Conservation (phyloP, 73 alveolate species). For the Uronychia binucleata region DNA sequence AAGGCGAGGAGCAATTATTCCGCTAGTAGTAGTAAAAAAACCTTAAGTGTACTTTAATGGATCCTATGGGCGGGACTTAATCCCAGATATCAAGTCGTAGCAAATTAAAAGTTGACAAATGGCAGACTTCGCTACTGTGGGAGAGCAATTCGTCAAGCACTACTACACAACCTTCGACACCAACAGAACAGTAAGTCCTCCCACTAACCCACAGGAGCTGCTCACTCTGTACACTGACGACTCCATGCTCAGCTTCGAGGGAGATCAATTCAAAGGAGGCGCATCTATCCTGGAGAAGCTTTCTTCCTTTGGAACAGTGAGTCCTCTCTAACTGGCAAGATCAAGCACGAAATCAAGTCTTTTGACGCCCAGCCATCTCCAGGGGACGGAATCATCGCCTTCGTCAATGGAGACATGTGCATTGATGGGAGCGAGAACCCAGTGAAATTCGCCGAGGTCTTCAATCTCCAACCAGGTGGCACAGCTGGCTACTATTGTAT, state of each 20-base stretch:
- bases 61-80: background rate
- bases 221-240: constrained; percentile 52
- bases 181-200: constrained; percentile 44
- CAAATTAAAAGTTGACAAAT: constrained; percentile 2
- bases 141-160: constrained; percentile 69
- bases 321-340: background rate
- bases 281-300: constrained; percentile 57
- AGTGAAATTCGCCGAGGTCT: constrained; percentile 70
- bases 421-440: constrained; percentile 74
- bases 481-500: constrained; percentile 55
- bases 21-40: background rate
- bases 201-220: constrained; percentile 19
- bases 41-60: background rate
- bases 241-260: constrained; percentile 78
- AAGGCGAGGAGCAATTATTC: no score
- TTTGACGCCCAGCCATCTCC: constrained; percentile 74
- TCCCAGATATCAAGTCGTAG: background rate
- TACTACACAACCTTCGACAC: constrained; percentile 69
- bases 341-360: constrained; percentile 53
- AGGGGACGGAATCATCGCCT: constrained; percentile 60
- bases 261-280: constrained; percentile 66
- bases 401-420: constrained; percentile 67
- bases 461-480: constrained; percentile 61
- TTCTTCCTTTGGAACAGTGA: constrained; percentile 23
- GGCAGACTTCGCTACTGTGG: constrained; percentile 66